Percentiles rank a stretch among this genome's conserved stretches.
Evolutionary conservation across 495 filamentous ascomycete genomes (phyloP).

Genomic region (Xylaria cubensis): DNA sequence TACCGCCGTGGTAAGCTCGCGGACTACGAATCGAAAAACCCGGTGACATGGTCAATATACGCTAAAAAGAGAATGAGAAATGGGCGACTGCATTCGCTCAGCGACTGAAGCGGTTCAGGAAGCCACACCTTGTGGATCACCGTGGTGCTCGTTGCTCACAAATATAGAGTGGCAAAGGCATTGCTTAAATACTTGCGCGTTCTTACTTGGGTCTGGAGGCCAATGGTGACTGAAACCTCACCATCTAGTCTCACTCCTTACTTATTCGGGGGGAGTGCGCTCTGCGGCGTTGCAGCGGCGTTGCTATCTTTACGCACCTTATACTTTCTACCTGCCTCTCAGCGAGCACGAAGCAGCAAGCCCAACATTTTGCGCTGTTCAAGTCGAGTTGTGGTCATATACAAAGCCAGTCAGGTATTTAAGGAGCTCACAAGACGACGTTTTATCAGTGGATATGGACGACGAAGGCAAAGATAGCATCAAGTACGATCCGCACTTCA

Average conservation of each 20-base stretch:
- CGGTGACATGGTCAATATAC: not conserved
- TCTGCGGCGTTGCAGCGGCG: not conserved
- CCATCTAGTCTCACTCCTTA: not conserved
- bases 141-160: not conserved
- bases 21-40: not conserved
- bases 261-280: not conserved
- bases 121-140: slow-evolving; percentile 1
- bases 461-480: slow-evolving; percentile 23
- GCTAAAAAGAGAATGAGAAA: not conserved
- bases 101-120: not conserved
- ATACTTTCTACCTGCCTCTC: not conserved
- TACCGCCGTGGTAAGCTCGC: not conserved
- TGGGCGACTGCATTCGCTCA: not conserved
- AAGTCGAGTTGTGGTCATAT: not conserved
- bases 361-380: not conserved
- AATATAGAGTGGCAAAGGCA: not conserved
- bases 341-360: not conserved
- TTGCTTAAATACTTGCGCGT: slow-evolving; percentile 3
- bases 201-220: not conserved
- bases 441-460: not conserved
- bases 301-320: not conserved
- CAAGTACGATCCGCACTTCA: slow-evolving; percentile 65
- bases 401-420: not conserved
- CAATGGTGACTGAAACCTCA: slow-evolving; percentile 3
- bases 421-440: not conserved